Evolutionary conservation across 78 protist genomes (phyloP), one percentile per base, ranked within the genome.

Genomic region (Cyanophora paradoxa): DNA sequence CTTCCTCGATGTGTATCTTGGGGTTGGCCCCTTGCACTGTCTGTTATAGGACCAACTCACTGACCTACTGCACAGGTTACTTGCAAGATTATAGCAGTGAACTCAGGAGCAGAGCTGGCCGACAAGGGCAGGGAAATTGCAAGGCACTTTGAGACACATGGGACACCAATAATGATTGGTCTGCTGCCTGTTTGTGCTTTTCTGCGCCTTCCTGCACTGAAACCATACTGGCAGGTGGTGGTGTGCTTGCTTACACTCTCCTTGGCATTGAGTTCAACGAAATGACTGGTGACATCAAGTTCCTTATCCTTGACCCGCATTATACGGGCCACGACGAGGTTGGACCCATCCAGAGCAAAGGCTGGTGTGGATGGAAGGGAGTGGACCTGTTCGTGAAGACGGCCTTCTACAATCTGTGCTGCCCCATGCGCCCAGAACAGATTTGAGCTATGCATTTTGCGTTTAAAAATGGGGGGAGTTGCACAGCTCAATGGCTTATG

Each of bases 251-350:
- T 7, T 83, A 87, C 74, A 90, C 94, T 28, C 34, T 87, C 19
- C 65, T 90, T 41, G 94, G 94, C 50, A 65, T 90, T 31, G 73
- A 36, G 10, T 59, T 39, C 44, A 56, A 84, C 73, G 75, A 46
- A 26, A 46, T 54, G 26, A 80, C 77, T n/a, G 34, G 50, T 11
- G 87, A 76, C 19, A 26, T 77, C 28, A 56, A 81, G 16, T 90
- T 74, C 42, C 85, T 90, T 17, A 90, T 90, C 39, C 73, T 90
- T 7, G 94, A 90, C 76, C 94, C 94, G 5, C 94, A 90, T 52
- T 90, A 87, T 56, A 59, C 78, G 2, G 92, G 92, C 26, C 58
- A 61, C 13, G 88, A 77, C 34, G 72, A 63, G 40, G 17, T 71
- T 31, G 34, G 0, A 19, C 42, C 11, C 41, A 68, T 84, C 40